A percentile compares a stretch with the other conserved stretches of the same genome.
phyloP scores from a whole-genome alignment of 768 basidiomycete genomes.

The Termitomyces sp. region DNA sequence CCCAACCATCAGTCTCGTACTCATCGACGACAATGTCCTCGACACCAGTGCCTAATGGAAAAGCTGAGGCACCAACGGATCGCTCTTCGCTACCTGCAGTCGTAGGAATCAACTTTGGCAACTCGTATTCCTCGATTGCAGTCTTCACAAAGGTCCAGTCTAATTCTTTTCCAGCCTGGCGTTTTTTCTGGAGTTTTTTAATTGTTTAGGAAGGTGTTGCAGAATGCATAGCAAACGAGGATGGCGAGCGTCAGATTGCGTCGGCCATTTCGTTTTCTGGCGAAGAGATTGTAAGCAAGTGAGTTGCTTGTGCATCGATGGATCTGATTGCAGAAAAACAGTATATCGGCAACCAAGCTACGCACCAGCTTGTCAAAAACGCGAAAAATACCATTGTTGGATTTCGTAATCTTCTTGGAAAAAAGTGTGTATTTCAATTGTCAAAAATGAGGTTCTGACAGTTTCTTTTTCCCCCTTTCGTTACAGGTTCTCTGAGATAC shows the following conservation, averaged over 20 bases:
- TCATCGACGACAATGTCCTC: conserved; percentile 10
- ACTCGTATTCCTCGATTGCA: conserved; percentile 92
- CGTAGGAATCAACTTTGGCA: conserved; percentile 95
- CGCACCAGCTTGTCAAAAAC: conserved; percentile 94
- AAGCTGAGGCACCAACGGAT: conserved; percentile 36
- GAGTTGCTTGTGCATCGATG: conserved; percentile 2
- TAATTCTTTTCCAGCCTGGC: background rate
- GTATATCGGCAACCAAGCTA: conserved; percentile 97
- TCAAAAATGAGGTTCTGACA: background rate
- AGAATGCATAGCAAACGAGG: conserved; percentile 97
- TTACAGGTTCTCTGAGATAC: conserved; percentile 73
- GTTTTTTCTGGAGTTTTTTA: background rate
- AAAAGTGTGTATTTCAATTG: conserved; percentile 55
- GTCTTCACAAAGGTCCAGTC: conserved; percentile 83
- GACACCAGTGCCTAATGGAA: conserved; percentile 45
- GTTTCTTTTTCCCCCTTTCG: background rate
- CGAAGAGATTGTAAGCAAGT: conserved; percentile 74
- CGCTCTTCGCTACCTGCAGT: conserved; percentile 51
- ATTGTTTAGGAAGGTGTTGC: conserved; percentile 74
- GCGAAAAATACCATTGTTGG: conserved; percentile 90
- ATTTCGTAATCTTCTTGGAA: conserved; percentile 90
- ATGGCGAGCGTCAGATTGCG: conserved; percentile 97
- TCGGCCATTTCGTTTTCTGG: conserved; percentile 90
- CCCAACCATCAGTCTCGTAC: background rate
- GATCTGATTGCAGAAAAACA: conserved; percentile 26